These are phyloP conservation scores for Sphagnum fallax DNA, from an alignment of 228 moss, liverwort and hornwort genomes.

Conservation along the genomic window DNA sequence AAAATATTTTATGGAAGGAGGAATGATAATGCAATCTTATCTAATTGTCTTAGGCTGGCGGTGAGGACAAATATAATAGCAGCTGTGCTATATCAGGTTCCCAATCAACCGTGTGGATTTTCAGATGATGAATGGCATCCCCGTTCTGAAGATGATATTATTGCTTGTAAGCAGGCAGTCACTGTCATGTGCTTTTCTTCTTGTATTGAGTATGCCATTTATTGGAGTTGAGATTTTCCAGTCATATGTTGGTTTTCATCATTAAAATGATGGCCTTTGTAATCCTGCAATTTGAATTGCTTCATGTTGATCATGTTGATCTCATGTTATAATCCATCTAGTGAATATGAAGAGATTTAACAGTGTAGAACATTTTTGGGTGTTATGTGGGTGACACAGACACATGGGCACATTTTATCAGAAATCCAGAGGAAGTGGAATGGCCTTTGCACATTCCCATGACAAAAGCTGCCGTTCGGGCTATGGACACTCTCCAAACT, in stretches of 20 bases:
- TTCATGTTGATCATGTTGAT: too few species aligned
- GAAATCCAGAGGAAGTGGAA: slow-evolving; percentile 50
- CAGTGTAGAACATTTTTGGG: not conserved
- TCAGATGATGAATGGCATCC: slow-evolving; percentile 33
- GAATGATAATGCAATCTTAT: too few species aligned
- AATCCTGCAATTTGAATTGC: too few species aligned
- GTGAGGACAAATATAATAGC: slow-evolving; percentile 80
- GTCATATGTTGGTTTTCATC: too few species aligned
- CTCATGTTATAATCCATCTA: too few species aligned
- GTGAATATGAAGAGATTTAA: too few species aligned
- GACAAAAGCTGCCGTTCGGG: slow-evolving; percentile 90
- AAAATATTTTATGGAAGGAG: too few species aligned
- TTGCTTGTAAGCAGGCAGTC: slow-evolving; percentile 60
- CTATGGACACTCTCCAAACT: slow-evolving; percentile 77
- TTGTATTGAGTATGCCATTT: not conserved
- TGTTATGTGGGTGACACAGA: slow-evolving; percentile 23
- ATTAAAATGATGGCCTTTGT: too few species aligned
- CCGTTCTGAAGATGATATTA: slow-evolving; percentile 77
- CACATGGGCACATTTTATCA: slow-evolving; percentile 68
- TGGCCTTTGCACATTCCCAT: slow-evolving; percentile 92
- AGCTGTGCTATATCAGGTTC: slow-evolving; percentile 83
- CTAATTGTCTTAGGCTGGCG: slow-evolving; percentile 64
- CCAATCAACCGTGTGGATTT: slow-evolving; percentile 88
- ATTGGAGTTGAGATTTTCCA: not conserved
- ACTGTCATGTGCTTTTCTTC: not conserved